Conservation (phyloP, 2,329 filamentous ascomycete species). For the Diplocarpon mali region DNA sequence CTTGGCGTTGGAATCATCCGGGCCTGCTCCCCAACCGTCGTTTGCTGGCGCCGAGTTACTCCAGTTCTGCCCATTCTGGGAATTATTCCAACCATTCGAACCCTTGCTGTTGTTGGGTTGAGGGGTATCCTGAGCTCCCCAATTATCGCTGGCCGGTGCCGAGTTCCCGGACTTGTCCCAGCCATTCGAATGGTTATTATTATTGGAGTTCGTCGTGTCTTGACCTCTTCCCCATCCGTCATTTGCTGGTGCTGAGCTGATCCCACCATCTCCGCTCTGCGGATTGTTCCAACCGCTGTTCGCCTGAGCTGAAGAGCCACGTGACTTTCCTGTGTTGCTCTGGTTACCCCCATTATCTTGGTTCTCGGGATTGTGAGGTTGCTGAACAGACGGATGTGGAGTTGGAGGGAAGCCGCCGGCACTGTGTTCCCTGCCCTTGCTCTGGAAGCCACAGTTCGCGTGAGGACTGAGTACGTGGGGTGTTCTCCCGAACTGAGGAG, state of each 20-base stretch:
- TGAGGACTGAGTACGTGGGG: conserved; percentile 7
- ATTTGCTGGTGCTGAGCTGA: too few relatives aligned
- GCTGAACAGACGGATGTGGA: neutral
- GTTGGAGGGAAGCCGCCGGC: conserved; percentile 2
- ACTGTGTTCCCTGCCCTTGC: neutral
- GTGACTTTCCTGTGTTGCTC: conserved; percentile 1
- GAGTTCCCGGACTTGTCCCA: too few relatives aligned
- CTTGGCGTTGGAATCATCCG: too few relatives aligned
- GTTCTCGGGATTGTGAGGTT: neutral
- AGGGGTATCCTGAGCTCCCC: too few relatives aligned
- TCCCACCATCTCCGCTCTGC: too few relatives aligned
- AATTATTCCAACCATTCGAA: neutral
- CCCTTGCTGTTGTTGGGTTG: too few relatives aligned
- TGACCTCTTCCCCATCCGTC: too few relatives aligned
- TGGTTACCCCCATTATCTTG: neutral
- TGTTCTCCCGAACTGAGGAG: conserved; percentile 26
- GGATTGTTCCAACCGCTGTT: neutral
- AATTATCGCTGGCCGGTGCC: too few relatives aligned
- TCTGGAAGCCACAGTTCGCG: conserved; percentile 2
- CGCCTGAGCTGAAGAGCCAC: neutral
- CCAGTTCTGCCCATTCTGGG: neutral
- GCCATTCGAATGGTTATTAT: too few relatives aligned
- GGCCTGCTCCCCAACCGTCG: too few relatives aligned
- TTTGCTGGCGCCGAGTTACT: neutral
- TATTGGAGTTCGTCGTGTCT: too few relatives aligned